Evolutionary conservation across 2,329 filamentous ascomycete genomes (phyloP).

Genomic region (Hymenoscyphus infarciens): DNA sequence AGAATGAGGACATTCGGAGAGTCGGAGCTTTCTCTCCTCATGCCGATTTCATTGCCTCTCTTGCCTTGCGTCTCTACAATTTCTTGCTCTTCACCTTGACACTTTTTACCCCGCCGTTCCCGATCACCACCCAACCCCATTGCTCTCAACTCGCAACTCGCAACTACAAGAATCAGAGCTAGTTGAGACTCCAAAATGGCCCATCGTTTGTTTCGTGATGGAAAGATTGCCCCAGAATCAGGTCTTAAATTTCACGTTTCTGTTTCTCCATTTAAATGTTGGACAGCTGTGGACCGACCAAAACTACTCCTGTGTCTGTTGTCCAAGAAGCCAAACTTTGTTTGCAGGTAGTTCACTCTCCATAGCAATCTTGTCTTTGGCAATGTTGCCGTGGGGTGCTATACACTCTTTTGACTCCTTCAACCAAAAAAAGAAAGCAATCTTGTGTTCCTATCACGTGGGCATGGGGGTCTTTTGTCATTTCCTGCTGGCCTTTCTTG

Average conservation of each 20-base stretch:
- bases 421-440: constrained; percentile 24
- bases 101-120: constrained; percentile 2
- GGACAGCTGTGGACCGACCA: neutral
- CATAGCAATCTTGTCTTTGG: neutral
- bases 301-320: neutral
- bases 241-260: neutral
- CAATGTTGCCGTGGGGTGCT: neutral
- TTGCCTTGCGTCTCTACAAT: neutral
- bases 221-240: neutral
- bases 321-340: neutral
- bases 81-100: neutral
- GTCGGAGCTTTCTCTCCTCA: neutral
- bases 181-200: neutral
- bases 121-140: neutral
- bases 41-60: neutral
- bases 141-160: neutral
- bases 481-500: neutral
- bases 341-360: neutral
- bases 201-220: neutral
- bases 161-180: neutral
- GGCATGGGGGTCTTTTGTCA: neutral
- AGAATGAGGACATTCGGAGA: neutral
- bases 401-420: constrained; percentile 14
- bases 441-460: constrained; percentile 4
- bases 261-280: neutral